Evolutionary conservation across 2,329 filamentous ascomycete species (phyloP).

Genomic region (Trichoderma sp.): DNA sequence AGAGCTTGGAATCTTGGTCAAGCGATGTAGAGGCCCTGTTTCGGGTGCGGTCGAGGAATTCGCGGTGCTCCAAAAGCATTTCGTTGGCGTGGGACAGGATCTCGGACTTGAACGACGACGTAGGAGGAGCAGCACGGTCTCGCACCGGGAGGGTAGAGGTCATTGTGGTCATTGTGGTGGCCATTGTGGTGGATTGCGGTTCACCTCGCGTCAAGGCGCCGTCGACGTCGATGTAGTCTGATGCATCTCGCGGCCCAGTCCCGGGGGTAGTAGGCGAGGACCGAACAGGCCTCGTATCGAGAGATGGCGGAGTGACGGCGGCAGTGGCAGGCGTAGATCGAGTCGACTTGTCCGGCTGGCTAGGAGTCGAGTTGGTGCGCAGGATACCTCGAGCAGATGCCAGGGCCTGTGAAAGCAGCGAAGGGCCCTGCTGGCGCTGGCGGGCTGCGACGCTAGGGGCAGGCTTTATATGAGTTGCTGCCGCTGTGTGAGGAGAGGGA

Average conservation of each 20-base stretch:
- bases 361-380: slow-evolving; percentile 24
- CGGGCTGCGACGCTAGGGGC: slow-evolving; percentile 35
- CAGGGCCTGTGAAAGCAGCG: slow-evolving; percentile 56
- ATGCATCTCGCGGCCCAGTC: slow-evolving; percentile 34
- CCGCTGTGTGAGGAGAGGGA: background rate
- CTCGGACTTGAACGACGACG: slow-evolving; percentile 34
- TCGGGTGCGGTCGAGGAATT: slow-evolving; percentile 31
- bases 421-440: slow-evolving; percentile 50
- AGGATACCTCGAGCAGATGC: slow-evolving; percentile 56
- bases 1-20: slow-evolving; percentile 33
- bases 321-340: background rate
- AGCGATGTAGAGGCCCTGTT: slow-evolving; percentile 35
- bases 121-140: slow-evolving; percentile 32
- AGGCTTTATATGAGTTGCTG: slow-evolving; percentile 43
- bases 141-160: slow-evolving; percentile 29
- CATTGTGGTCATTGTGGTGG: slow-evolving; percentile 25
- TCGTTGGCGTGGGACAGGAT: slow-evolving; percentile 36
- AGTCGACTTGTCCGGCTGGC: slow-evolving; percentile 8
- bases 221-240: slow-evolving; percentile 34
- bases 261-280: slow-evolving; percentile 3
- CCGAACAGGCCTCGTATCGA: background rate
- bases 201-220: slow-evolving; percentile 37
- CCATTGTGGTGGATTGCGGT: slow-evolving; percentile 31
- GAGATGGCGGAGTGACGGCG: background rate
- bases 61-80: slow-evolving; percentile 36